phyloP scores from a whole-genome alignment of 2,329 filamentous ascomycete genomes.

The Trichoderma sp. region DNA sequence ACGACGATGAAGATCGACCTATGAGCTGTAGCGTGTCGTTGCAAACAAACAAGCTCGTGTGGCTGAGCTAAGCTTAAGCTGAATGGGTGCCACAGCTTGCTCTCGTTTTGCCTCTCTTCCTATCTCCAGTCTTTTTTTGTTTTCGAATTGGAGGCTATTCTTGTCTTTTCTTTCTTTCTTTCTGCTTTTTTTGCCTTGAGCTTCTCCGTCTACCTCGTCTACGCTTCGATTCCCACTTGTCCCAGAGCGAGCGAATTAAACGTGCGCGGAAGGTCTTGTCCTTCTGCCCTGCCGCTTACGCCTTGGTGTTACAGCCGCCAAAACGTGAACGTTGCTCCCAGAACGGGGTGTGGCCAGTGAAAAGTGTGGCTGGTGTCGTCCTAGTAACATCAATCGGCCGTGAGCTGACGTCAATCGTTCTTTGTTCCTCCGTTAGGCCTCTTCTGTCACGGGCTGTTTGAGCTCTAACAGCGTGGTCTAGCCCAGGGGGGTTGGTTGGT shows the following conservation, averaged over 20 bases:
- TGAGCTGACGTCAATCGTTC: conserved; percentile 28
- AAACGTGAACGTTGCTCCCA: conserved; percentile 11
- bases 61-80: conserved; percentile 16
- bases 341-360: conserved; percentile 24
- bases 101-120: background rate
- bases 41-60: conserved; percentile 19
- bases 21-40: background rate
- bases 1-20: conserved; percentile 12
- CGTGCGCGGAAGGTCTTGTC: conserved; percentile 14
- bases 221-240: conserved; percentile 31
- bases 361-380: conserved; percentile 22
- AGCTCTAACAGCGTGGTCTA: background rate
- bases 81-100: background rate
- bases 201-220: conserved; percentile 35
- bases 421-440: background rate
- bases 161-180: background rate
- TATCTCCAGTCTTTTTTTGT: background rate
- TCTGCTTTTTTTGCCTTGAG: background rate
- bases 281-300: conserved; percentile 7
- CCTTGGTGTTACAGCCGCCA: conserved; percentile 8
- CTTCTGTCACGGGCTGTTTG: background rate
- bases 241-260: conserved; percentile 12
- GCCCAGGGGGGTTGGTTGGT: conserved; percentile 1
- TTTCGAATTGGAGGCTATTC: background rate
- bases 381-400: conserved; percentile 22